Conservation (phyloP, 2,329 filamentous ascomycete species). For the Parafenestella ontariensis region DNA sequence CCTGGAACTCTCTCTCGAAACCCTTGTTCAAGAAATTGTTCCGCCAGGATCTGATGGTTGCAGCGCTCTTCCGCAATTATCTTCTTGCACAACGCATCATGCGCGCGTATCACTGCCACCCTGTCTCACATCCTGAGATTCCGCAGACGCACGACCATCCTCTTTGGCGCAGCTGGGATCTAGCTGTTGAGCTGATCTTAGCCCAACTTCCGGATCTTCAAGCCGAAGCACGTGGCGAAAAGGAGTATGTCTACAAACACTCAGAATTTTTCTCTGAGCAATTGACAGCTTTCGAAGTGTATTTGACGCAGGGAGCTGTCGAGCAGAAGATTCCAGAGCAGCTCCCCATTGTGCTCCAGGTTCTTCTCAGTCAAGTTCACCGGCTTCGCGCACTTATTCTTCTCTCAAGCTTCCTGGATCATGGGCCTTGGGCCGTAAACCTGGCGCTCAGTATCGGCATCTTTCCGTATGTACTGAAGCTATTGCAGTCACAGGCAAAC, state of each 20-base stretch:
- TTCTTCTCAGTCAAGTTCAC: conserved; percentile 94
- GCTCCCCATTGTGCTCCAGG: conserved; percentile 93
- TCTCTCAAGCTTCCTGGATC: conserved; percentile 89
- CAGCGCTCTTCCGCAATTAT: conserved; percentile 94
- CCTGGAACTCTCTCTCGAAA: conserved; percentile 92
- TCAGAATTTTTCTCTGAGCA: conserved; percentile 98
- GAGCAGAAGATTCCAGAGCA: conserved; percentile 91
- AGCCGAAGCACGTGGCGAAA: conserved; percentile 76
- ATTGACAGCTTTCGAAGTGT: conserved; percentile 95
- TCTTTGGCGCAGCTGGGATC: conserved; percentile 96
- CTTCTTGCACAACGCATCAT: conserved; percentile 93
- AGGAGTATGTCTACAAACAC: conserved; percentile 89
- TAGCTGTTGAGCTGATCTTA: conserved; percentile 94
- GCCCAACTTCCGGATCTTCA: conserved; percentile 84
- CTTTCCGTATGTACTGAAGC: conserved; percentile 97
- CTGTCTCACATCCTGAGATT: conserved; percentile 88
- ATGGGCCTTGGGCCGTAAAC: conserved; percentile 98
- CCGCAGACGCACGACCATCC: conserved; percentile 95
- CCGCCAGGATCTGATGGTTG: conserved; percentile 98
- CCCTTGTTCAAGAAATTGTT: conserved; percentile 96
- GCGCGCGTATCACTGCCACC: conserved; percentile 94
- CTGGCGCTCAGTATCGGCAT: conserved; percentile 97
- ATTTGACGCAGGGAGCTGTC: conserved; percentile 82
- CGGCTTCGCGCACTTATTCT: conserved; percentile 88
- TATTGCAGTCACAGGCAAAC: conserved; percentile 91